Evolutionary conservation across 2,329 filamentous ascomycete genomes (phyloP), one percentile per base, ranked within the genome.

Genomic region (Talaromyces islandicus): DNA sequence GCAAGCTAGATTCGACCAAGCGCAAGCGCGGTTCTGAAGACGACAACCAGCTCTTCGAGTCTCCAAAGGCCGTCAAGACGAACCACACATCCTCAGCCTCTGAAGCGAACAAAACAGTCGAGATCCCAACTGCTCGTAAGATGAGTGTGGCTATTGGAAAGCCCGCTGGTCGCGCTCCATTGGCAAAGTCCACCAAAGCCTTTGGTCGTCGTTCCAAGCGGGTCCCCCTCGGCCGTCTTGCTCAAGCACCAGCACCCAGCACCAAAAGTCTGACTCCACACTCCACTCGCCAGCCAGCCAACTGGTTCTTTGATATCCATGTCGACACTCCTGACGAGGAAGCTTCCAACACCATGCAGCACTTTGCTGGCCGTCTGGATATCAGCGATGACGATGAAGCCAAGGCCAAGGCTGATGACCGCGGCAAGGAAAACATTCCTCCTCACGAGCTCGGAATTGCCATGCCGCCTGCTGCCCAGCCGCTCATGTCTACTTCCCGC

Each of bases 251-350:
- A 43, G n/a, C 19, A 19, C 9, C 51, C 9, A 7, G 0, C 24
- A 46, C 9, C 14, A 58, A 54, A 12, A 50, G 27, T 24, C n/a
- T 19, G n/a, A 11, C 60, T 38, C 56, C 41, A 17, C 46, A 43
- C 19, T 80, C 76, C 6, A 78, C 81, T 46, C 21, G 43, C 24
- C 82, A 81, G 61, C 70, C 70, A 11, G 63, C 67, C 0, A 70
- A 69, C 61, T 97, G 92, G 92, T 89, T 89, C 79, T 97, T 99
- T 71, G 89, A 93, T 61, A 97, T 99, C 69, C 88, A 97, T 71
- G 91, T 96, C 71, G 93, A 99, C 74, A 91, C 90, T 0, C 85
- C 89, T 7, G 90, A 96, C 71, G 90, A 97, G 71, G 88, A 96
- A 71, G 90, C 94, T 75, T 91, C 92, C 68, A 97, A 96, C 69